Base-by-base conservation (phyloP, 2,329 filamentous ascomycete species). In the Cyclaneusma minus region DNA sequence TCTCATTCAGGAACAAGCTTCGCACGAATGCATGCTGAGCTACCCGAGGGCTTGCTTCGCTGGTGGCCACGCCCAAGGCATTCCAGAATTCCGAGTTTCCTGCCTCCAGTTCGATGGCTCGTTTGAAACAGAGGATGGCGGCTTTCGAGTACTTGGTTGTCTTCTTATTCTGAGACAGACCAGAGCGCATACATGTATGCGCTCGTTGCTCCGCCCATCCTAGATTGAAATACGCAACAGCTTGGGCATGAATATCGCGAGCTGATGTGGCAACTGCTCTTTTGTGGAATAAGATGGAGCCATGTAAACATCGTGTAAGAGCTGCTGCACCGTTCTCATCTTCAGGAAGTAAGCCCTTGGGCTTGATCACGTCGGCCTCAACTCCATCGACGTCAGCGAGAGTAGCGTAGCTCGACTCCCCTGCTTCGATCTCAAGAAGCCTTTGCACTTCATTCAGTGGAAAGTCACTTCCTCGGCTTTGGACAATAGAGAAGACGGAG, bases 41-140 rank as follows among this genome's bases (percentile, higher is more conserved):
- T 2, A 98, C 81, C 30, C 77, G 73, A 0, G 85, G 78, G 43
- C 81, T 94, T 38, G 94, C 64, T 23, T 71, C 70, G 35, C 82
- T 85, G 3, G 89, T 94, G 14, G 81, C 83, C 3, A 95, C 82
- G 25, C 87, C 89, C 3, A 98, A 63, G 0, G 89, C 77, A 45
- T 95, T 95, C 89, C 89, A 98, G 49, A 95, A 95, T 39, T 95
- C 87, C 0, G 82, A 61, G 45, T 95, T 98, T 27, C 84, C 81
- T 5, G 85, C 80, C 50, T 98, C 91, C 1, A 94, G 62, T 51
- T 95, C 89, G 37, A 98, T 98, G 1, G 89, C 81, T 22, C 82
- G 68, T 55, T 98, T 98, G 64, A 98, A 95, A 41, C 82, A 89
- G 29, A 75, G 68, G 35, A 95, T 77, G 2, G 89, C 69, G 5